Percentiles rank a stretch among this genome's conserved stretches.
These are phyloP conservation scores for Colletotrichum neosansevieriae DNA, from an alignment of 2,329 filamentous ascomycete genomes.

Conservation along the genomic window DNA sequence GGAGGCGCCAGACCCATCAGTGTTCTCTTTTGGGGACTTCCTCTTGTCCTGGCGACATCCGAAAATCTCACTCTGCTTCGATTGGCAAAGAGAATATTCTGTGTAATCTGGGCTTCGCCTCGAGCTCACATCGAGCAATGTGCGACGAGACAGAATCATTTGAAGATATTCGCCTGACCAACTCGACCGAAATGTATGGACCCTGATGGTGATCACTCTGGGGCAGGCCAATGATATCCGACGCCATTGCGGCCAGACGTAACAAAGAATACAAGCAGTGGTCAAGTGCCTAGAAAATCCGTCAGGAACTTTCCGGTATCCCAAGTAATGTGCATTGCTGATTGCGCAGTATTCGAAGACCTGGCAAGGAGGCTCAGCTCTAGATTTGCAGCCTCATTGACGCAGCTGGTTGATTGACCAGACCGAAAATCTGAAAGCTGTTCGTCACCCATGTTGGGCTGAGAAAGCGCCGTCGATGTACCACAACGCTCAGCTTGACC, in stretches of 20 bases:
- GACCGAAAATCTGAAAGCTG: conserved; percentile 24
- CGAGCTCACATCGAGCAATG: background rate
- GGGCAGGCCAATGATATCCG: conserved; percentile 1
- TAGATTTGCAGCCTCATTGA: background rate
- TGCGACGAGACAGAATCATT: background rate
- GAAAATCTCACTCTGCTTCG: conserved; percentile 3
- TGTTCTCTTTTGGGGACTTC: conserved; percentile 15
- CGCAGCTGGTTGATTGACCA: conserved; percentile 3
- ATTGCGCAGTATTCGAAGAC: background rate
- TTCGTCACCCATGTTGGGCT: conserved; percentile 30
- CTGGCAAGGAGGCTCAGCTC: conserved; percentile 12
- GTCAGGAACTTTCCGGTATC: no score
- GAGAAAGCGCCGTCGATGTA: conserved; percentile 15
- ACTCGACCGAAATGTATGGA: conserved; percentile 7
- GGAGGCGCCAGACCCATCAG: conserved; percentile 8
- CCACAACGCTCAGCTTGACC: conserved; percentile 11
- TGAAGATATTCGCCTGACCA: background rate
- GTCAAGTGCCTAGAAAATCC: no score
- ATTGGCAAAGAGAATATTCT: background rate
- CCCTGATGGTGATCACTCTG: conserved; percentile 24
- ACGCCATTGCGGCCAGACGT: no score
- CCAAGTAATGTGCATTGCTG: background rate
- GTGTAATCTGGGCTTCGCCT: background rate
- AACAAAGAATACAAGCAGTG: no score
- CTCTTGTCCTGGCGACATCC: conserved; percentile 17